Percentiles rank a stretch among this genome's conserved stretches.
Conservation (phyloP, 2,329 filamentous ascomycete genomes). For the Neofusicoccum kwambonambiense region DNA sequence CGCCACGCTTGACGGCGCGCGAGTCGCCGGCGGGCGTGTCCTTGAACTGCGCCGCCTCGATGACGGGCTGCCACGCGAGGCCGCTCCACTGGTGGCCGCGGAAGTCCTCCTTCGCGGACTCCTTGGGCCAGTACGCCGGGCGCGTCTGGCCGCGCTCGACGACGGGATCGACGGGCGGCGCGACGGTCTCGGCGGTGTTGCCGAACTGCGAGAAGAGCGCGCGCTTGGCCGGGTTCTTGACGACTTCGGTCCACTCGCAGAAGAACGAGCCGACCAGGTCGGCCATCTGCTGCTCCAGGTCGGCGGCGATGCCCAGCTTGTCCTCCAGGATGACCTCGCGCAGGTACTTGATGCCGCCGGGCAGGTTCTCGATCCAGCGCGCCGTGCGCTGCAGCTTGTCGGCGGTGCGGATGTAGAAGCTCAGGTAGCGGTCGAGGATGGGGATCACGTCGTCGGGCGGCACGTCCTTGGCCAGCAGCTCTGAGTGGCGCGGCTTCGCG, state of each 20-base stretch:
- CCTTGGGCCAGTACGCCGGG: constrained; percentile 75
- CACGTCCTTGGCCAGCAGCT: constrained; percentile 83
- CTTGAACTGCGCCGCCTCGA: constrained; percentile 68
- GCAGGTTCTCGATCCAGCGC: constrained; percentile 80
- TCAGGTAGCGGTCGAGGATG: constrained; percentile 83
- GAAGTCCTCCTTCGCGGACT: constrained; percentile 69
- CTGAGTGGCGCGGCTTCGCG: constrained; percentile 77
- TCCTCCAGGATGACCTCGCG: constrained; percentile 80
- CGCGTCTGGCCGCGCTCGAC: constrained; percentile 70
- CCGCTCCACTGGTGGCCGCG: constrained; percentile 63
- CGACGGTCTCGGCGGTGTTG: constrained; percentile 69
- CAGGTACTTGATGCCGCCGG: constrained; percentile 80
- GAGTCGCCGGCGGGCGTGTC: constrained; percentile 70
- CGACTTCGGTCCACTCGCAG: constrained; percentile 86
- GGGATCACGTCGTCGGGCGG: constrained; percentile 77
- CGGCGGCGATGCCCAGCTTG: constrained; percentile 79
- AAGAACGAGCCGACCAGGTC: constrained; percentile 81
- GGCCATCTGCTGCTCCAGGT: constrained; percentile 84
- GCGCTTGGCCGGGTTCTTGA: constrained; percentile 66
- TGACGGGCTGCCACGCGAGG: constrained; percentile 76
- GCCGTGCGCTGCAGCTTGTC: constrained; percentile 88
- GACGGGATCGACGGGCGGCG: constrained; percentile 68
- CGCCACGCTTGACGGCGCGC: constrained; percentile 77
- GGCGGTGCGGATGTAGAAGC: constrained; percentile 91
- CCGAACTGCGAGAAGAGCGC: constrained; percentile 78